Evolutionary conservation across 306 rosid genomes (phyloP), one percentile per base, ranked within the genome.

Genomic region (Lupinus albus): DNA sequence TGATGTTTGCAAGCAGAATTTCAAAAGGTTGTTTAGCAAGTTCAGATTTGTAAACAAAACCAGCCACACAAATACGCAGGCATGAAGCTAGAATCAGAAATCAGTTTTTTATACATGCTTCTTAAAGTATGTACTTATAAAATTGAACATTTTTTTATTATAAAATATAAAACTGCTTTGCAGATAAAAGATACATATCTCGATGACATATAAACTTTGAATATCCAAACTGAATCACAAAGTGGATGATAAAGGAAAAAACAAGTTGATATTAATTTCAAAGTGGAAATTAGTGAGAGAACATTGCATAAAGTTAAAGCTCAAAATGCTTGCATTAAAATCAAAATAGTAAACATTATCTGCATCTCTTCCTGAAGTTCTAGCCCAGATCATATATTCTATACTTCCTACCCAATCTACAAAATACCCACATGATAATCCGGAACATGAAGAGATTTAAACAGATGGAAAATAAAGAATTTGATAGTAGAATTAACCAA

Each of bases 391-490:
- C 2, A 74, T 49, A 60, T 68, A 63, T 33, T 38, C 53, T 53
- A 75, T 16, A 68, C 18, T 6, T 49, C 62, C 44, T 32, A 12
- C 67, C 75, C 46, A 64, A 72, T 64, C 25, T 18, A 20, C 41
- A 56, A 61, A 74, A 10, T 53, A 45, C 46, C 15, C 20, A 68
- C 11, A 60, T 14, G 57, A 33, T 39, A 44, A 39, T 8, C 30
- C 17, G 2, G 14, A 8, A 46, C 68, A 73, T 53, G 30, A 50
- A 64, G 47, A 21, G 30, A 61, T 14, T 7, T 60, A 68, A 69
- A 53, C 65, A 75, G 11, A 42, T 49, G 25, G 49, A 46, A 3
- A 14, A 61, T n/a, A 59, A 10, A 54, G n/a, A 66, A 57, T 59
- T 42, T 12, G 50, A 21, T 28, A 59, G 30, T 13, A 58, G 35